Evolutionary conservation across 345 rosid genomes (phyloP), one percentile per base, ranked within the genome.

Genomic region (Geranium brycei): DNA sequence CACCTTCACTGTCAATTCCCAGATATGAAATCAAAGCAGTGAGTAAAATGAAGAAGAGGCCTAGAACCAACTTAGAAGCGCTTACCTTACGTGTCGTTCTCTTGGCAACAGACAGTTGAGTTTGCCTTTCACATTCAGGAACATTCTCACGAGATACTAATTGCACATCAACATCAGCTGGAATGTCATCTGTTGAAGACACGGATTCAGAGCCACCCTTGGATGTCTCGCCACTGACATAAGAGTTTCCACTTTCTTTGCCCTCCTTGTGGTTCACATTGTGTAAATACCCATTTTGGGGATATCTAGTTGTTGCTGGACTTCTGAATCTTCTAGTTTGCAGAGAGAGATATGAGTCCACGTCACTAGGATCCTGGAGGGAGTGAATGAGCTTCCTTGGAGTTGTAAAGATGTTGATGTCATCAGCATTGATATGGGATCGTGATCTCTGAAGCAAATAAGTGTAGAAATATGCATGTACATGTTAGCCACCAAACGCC

Each of bases 361-460:
- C 51, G 56, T 71, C 83, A 77, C 59, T 78, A 31, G 84, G 74
- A 68, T 80, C 84, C 61, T 89, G 91, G 74, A 89, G 93, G 47
- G 89, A 81, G 57, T 67, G 79, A 51, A 83, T 82, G 55, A 80
- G 85, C 64, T 73, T 82, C 73, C 91, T 83, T 63, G 83, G 90
- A 70, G 86, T 84, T 30, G 82, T 87, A 74, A 82, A 84, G 71
- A 75, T 67, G 67, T 76, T 75, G 18, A 72, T 57, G 70, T 72
- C 73, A 61, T 69, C 84, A 14, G 71, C 78, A 60, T 68, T 82
- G 69, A 78, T 61, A 59, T 68, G 85, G 53, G 77, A 73, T 18
- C 64, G 76, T 19, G 84, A 81, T 62, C 85, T 76, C 99, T 93
- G 85, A 55, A 73, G 59, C 64, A 23, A 23, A 23, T 23, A 23